Percentiles rank a stretch among this genome's conserved stretches.
phyloP scores from a whole-genome alignment of 164 flowering plant species.

The Dillenia suffruticosa region DNA sequence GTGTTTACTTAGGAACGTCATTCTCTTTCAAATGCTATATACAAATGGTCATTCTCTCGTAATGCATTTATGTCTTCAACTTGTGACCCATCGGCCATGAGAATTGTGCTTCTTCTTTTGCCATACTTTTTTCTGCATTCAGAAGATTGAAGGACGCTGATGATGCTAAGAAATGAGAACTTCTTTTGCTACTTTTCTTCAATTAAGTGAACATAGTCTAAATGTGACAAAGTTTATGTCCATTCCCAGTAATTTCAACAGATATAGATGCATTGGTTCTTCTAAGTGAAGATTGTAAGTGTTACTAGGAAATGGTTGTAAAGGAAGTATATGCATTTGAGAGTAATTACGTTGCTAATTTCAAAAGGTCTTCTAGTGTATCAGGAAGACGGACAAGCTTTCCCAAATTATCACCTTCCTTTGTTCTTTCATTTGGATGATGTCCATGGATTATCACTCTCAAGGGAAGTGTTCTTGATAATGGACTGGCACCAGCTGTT shows the following conservation, averaged over 20 bases:
- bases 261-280: too few relatives aligned
- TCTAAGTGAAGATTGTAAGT: too few relatives aligned
- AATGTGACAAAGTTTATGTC: too few relatives aligned
- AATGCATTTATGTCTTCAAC: constrained; percentile 69
- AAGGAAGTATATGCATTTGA: neutral
- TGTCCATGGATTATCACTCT: constrained; percentile 67
- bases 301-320: neutral
- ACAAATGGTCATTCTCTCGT: constrained; percentile 81
- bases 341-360: constrained; percentile 24
- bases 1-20: neutral
- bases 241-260: too few relatives aligned
- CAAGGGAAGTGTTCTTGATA: constrained; percentile 22
- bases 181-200: too few relatives aligned
- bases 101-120: constrained; percentile 44
- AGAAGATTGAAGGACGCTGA: constrained; percentile 14
- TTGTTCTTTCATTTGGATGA: constrained; percentile 42
- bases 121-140: constrained; percentile 72
- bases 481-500: constrained; percentile 13
- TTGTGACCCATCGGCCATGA: constrained; percentile 69
- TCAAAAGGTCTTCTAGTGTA: constrained; percentile 47
- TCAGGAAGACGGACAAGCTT: constrained; percentile 63
- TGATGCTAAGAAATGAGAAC: too few relatives aligned
- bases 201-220: too few relatives aligned
- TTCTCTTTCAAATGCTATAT: constrained; percentile 30
- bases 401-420: constrained; percentile 33